These are phyloP conservation scores for Rhizoctonia solani DNA, from an alignment of 1,284 basidiomycete genomes.

Conservation along the genomic window DNA sequence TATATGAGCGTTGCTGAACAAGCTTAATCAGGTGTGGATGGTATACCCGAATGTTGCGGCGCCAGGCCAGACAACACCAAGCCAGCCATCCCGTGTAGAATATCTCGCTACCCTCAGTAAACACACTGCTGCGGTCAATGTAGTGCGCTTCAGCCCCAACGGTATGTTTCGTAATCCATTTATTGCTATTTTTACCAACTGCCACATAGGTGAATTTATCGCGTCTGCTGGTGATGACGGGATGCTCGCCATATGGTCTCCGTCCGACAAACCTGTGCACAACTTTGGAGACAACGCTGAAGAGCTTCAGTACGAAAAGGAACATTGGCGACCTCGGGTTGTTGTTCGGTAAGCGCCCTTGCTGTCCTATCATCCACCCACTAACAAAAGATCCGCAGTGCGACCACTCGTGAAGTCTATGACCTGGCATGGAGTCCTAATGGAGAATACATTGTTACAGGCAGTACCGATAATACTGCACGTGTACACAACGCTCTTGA, in stretches of 20 bases:
- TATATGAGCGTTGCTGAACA: slow-evolving; percentile 34
- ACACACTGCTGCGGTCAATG: slow-evolving; percentile 95
- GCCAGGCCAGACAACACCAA: slow-evolving; percentile 49
- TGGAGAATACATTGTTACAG: slow-evolving; percentile 90
- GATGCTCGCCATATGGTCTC: slow-evolving; percentile 95
- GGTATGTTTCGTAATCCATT: slow-evolving; percentile 56
- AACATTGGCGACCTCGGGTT: slow-evolving; percentile 91
- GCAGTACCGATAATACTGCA: slow-evolving; percentile 95
- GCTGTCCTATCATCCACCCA: slow-evolving; percentile 2
- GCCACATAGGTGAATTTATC: slow-evolving; percentile 71
- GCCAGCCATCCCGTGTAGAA: slow-evolving; percentile 87
- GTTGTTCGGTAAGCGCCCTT: slow-evolving; percentile 71
- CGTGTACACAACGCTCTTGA: slow-evolving; percentile 79
- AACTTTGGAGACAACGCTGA: slow-evolving; percentile 81
- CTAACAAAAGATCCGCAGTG: slow-evolving; percentile 50
- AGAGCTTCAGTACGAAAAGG: slow-evolving; percentile 87
- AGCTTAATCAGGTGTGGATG: slow-evolving; percentile 77
- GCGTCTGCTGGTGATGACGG: slow-evolving; percentile 97
- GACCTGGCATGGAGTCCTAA: slow-evolving; percentile 97
- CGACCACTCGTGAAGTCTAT: slow-evolving; percentile 92
- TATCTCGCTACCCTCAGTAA: slow-evolving; percentile 92
- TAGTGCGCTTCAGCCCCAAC: slow-evolving; percentile 93
- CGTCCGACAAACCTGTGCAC: slow-evolving; percentile 71
- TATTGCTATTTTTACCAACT: background rate
- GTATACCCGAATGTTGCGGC: slow-evolving; percentile 84